Evolutionary conservation across 2,329 filamentous ascomycete genomes (phyloP).

Genomic region (Chaetothyriales sp.): DNA sequence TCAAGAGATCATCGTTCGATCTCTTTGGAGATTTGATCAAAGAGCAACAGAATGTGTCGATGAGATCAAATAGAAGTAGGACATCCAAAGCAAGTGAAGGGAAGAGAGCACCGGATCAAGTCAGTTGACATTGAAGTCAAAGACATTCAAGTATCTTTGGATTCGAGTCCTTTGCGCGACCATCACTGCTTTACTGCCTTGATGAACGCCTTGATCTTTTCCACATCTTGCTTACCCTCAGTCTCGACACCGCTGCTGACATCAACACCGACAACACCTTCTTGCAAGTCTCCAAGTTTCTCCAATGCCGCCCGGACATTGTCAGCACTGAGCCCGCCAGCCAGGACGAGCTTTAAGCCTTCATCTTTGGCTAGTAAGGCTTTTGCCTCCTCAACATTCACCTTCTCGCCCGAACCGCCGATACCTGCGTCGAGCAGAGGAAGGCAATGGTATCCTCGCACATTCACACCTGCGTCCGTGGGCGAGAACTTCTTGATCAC

Average conservation of each 20-base stretch:
- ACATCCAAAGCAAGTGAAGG: background rate
- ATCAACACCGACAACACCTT: conserved; percentile 68
- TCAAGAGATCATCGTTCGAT: background rate
- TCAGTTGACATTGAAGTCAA: background rate
- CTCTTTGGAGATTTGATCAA: background rate
- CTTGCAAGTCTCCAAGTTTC: conserved; percentile 45
- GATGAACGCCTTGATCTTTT: conserved; percentile 71
- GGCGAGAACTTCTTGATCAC: conserved; percentile 79
- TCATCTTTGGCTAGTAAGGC: conserved; percentile 51
- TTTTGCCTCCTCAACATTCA: conserved; percentile 60
- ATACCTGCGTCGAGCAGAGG: conserved; percentile 77
- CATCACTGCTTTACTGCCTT: conserved; percentile 48
- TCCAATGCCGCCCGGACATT: conserved; percentile 60
- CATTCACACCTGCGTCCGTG: conserved; percentile 54
- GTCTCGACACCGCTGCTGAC: conserved; percentile 89
- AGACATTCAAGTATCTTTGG: background rate
- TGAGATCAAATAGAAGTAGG: background rate
- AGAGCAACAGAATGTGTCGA: background rate
- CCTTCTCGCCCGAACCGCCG: conserved; percentile 64
- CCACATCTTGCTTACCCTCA: conserved; percentile 63
- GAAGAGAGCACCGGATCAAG: background rate
- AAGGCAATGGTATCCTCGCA: conserved; percentile 67
- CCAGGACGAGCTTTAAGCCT: conserved; percentile 63
- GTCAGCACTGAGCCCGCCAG: conserved; percentile 67
- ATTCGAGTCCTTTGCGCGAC: background rate